These are phyloP conservation scores for Ricinus communis DNA, from an alignment of 345 rosid species.

Conservation along the genomic window DNA sequence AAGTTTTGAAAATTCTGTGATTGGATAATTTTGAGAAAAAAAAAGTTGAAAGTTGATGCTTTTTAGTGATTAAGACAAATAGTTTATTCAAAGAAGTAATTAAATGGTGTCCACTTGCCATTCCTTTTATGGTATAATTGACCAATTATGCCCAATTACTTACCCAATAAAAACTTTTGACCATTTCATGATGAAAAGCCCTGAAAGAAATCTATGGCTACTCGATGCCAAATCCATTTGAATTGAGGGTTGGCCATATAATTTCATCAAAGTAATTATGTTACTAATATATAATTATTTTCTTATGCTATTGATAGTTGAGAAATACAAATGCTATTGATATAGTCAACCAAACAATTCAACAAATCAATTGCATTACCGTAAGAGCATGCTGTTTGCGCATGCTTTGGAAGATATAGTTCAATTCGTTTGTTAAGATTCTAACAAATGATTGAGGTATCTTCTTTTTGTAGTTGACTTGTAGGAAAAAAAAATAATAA, in stretches of 20 bases:
- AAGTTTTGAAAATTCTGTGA: too few relatives aligned
- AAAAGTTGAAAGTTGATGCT: too few relatives aligned
- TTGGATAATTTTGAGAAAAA: too few relatives aligned
- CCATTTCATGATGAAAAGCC: constrained; percentile 12
- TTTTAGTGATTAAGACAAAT: too few relatives aligned
- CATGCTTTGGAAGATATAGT: constrained; percentile 25
- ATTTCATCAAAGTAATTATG: constrained; percentile 30
- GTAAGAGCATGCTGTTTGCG: constrained; percentile 28
- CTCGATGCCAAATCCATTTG: constrained; percentile 43
- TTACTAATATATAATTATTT: background rate
- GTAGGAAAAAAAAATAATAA: background rate
- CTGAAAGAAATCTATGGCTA: constrained; percentile 25
- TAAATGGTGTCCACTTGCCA: constrained; percentile 22
- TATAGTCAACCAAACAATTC: constrained; percentile 17
- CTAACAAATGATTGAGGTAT: constrained; percentile 6
- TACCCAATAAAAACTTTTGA: constrained; percentile 19
- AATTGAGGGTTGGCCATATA: constrained; percentile 14
- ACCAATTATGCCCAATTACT: background rate
- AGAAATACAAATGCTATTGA: constrained; percentile 2
- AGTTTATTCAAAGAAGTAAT: background rate
- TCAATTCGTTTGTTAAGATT: background rate
- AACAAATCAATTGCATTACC: constrained; percentile 19
- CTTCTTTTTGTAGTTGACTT: background rate
- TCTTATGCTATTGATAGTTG: constrained; percentile 2
- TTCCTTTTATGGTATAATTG: constrained; percentile 21